These are phyloP conservation scores for Coprinopsis cinerea DNA, from an alignment of 768 basidiomycete genomes.

Conservation along the genomic window DNA sequence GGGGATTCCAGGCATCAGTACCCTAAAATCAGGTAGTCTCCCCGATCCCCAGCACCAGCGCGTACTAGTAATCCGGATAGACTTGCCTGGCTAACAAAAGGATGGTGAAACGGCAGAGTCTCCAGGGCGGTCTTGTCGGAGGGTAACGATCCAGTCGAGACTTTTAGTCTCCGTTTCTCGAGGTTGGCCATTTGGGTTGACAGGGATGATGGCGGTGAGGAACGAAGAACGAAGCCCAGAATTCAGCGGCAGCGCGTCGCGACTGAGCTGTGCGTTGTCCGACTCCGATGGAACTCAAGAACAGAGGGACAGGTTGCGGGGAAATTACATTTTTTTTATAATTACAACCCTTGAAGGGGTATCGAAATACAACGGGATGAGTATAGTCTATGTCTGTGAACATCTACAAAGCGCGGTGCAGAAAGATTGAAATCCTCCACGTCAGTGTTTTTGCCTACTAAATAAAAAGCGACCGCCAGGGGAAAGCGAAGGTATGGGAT, in stretches of 20 bases:
- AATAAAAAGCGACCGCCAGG: not conserved
- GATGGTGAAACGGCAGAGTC: slow-evolving; percentile 26
- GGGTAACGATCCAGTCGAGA: slow-evolving; percentile 10
- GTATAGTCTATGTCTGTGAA: not conserved
- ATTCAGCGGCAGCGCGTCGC: no score
- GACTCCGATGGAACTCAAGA: no score
- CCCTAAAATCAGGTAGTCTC: not conserved
- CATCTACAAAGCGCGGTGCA: slow-evolving; percentile 6
- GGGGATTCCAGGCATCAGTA: not conserved
- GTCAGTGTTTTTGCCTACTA: slow-evolving; percentile 4
- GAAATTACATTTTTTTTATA: not conserved
- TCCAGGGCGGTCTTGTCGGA: slow-evolving; percentile 13
- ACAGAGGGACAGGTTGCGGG: not conserved
- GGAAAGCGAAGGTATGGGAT: slow-evolving; percentile 1
- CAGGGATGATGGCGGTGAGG: not conserved
- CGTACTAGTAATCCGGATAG: not conserved
- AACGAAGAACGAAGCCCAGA: no score
- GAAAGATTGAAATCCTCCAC: slow-evolving; percentile 7
- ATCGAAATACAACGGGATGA: slow-evolving; percentile 1
- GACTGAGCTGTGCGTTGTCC: no score
- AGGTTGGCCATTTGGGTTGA: slow-evolving; percentile 1
- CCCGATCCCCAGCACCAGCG: no score
- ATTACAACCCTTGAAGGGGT: slow-evolving; percentile 11
- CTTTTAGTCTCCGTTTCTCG: slow-evolving; percentile 14
- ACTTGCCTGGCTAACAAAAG: slow-evolving; percentile 42